A percentile compares a stretch with the other conserved stretches of the same genome.
Conservation (phyloP, 805 yeast genomes). For the Candida awuae region DNA sequence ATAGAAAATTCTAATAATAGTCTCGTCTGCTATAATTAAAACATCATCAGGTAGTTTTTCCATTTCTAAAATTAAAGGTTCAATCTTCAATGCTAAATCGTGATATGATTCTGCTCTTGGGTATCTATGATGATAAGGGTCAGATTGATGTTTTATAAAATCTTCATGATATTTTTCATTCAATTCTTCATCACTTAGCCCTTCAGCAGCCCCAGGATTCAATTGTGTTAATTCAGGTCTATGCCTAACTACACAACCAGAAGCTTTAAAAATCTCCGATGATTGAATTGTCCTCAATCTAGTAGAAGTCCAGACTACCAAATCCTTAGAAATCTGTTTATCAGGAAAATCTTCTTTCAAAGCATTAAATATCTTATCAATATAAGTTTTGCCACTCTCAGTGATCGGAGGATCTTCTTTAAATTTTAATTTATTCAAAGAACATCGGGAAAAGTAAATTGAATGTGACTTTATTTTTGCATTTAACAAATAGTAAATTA, state of each 20-base stretch:
- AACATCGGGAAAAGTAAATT: conserved; percentile 87
- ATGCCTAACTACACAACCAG: conserved; percentile 59
- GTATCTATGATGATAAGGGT: conserved; percentile 89
- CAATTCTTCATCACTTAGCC: conserved; percentile 54
- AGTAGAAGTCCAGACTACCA: conserved; percentile 94
- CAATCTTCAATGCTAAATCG: conserved; percentile 90
- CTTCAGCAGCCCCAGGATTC: conserved; percentile 84
- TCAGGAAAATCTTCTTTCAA: conserved; percentile 31
- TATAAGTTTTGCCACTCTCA: conserved; percentile 61
- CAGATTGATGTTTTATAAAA: conserved; percentile 52
- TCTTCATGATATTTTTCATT: conserved; percentile 58
- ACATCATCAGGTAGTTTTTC: conserved; percentile 87
- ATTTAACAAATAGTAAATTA: conserved; percentile 88
- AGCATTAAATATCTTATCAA: conserved; percentile 54
- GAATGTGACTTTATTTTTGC: conserved; percentile 80
- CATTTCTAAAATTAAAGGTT: conserved; percentile 87
- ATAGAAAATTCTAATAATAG: conserved; percentile 79
- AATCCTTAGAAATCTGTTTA: conserved; percentile 25
- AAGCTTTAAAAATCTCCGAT: conserved; percentile 55
- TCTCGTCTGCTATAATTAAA: conserved; percentile 86
- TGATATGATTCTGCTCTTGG: conserved; percentile 94
- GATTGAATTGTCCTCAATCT: conserved; percentile 77
- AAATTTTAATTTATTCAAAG: conserved; percentile 48
- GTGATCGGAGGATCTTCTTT: conserved; percentile 77
- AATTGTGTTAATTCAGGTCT: conserved; percentile 79